Evolutionary conservation across 2,329 filamentous ascomycete species (phyloP).

Genomic region (Paraphaeosphaeria minitans): DNA sequence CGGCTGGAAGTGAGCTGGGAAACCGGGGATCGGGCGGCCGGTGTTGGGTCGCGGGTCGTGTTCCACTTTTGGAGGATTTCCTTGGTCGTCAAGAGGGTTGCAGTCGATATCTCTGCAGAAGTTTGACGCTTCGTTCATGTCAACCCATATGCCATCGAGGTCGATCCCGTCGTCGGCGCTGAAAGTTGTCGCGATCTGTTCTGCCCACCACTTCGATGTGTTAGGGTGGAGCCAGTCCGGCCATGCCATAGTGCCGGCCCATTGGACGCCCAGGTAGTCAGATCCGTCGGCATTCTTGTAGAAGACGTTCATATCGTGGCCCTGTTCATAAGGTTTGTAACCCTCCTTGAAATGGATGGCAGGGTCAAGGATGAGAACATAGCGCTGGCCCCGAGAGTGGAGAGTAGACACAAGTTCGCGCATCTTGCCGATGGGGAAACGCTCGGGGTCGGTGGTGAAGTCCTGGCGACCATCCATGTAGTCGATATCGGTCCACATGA

Average conservation of each 20-base stretch:
- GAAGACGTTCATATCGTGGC: slow-evolving; percentile 62
- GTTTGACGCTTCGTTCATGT: slow-evolving; percentile 50
- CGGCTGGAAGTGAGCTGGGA: slow-evolving; percentile 71
- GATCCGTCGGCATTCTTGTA: slow-evolving; percentile 60
- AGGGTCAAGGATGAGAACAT: slow-evolving; percentile 80
- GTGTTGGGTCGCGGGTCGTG: slow-evolving; percentile 61
- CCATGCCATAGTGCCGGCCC: slow-evolving; percentile 75
- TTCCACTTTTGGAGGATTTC: slow-evolving; percentile 61
- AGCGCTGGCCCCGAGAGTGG: slow-evolving; percentile 70
- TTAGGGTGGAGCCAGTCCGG: slow-evolving; percentile 77
- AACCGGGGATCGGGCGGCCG: slow-evolving; percentile 70
- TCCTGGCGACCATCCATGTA: slow-evolving; percentile 67
- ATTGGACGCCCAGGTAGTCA: slow-evolving; percentile 69
- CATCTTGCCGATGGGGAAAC: slow-evolving; percentile 67
- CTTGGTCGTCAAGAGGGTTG: slow-evolving; percentile 45
- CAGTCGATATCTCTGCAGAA: slow-evolving; percentile 50
- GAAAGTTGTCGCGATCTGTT: slow-evolving; percentile 71
- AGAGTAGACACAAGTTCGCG: slow-evolving; percentile 69
- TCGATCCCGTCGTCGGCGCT: slow-evolving; percentile 67
- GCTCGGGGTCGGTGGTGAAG: slow-evolving; percentile 68
- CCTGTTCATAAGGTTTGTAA: slow-evolving; percentile 65
- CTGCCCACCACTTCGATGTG: slow-evolving; percentile 70
- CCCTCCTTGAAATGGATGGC: slow-evolving; percentile 54
- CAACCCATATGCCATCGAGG: slow-evolving; percentile 73
- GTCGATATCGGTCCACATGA: slow-evolving; percentile 76